These are phyloP conservation scores for Malassezia yamatoensis DNA, from an alignment of 1,284 basidiomycete genomes.

Conservation along the genomic window DNA sequence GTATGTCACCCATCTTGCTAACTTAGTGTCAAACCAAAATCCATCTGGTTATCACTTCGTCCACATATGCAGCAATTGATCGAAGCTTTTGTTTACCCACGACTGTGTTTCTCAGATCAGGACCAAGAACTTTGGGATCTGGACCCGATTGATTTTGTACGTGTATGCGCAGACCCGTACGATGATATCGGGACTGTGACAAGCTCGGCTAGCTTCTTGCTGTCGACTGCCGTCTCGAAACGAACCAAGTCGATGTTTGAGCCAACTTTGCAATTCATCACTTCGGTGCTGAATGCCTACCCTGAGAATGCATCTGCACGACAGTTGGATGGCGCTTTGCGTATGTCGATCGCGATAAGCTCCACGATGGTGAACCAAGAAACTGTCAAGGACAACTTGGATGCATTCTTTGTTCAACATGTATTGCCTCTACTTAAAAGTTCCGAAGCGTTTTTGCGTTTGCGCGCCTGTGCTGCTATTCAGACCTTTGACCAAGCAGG, in stretches of 20 bases:
- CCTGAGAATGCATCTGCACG: conserved; percentile 25
- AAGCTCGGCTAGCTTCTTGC: conserved; percentile 29
- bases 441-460: conserved; percentile 34
- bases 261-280: conserved; percentile 41
- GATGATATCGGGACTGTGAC: conserved; percentile 34
- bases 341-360: conserved; percentile 34
- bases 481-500: conserved; percentile 36
- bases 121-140: conserved; percentile 45
- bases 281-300: conserved; percentile 36
- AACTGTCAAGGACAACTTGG: conserved; percentile 30
- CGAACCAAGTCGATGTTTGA: conserved; percentile 39
- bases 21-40: conserved; percentile 36
- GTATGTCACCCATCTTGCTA: neutral
- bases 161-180: conserved; percentile 35
- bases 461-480: conserved; percentile 38
- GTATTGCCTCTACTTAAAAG: conserved; percentile 39
- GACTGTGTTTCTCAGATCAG: conserved; percentile 36
- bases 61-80: conserved; percentile 36
- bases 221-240: conserved; percentile 26
- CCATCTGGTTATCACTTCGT: conserved; percentile 42
- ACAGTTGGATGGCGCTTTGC: conserved; percentile 44
- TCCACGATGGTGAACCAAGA: conserved; percentile 37
- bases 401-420: conserved; percentile 39
- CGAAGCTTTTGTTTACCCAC: conserved; percentile 41
- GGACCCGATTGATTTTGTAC: conserved; percentile 42